Evolutionary conservation across 2,329 filamentous ascomycete genomes (phyloP).

Genomic region (Pseudogymnoascus sp.): DNA sequence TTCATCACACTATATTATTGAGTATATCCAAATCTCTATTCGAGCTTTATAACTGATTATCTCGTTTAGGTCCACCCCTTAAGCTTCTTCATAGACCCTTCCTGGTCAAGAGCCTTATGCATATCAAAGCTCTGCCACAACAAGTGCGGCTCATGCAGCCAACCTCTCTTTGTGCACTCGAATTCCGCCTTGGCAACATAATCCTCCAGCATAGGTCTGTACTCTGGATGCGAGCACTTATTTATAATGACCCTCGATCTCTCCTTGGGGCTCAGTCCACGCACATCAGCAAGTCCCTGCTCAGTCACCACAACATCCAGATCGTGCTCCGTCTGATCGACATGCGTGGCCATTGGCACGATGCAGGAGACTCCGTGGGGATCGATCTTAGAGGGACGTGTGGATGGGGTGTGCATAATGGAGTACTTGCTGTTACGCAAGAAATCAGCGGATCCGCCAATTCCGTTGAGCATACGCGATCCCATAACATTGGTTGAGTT

Average conservation of each 20-base stretch:
- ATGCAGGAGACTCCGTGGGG: constrained; percentile 76
- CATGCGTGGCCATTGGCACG: constrained; percentile 82
- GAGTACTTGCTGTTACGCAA: constrained; percentile 70
- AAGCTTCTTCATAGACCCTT: constrained; percentile 80
- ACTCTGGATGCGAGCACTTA: constrained; percentile 78
- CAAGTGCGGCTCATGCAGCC: constrained; percentile 84
- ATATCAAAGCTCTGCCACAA: constrained; percentile 82
- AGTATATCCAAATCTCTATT: neutral
- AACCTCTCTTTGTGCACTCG: constrained; percentile 76
- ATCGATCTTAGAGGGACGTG: constrained; percentile 72
- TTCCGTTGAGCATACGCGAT: constrained; percentile 76
- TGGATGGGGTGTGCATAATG: constrained; percentile 88
- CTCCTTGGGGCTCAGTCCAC: constrained; percentile 71
- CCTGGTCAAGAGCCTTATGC: constrained; percentile 72
- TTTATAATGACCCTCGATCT: constrained; percentile 76
- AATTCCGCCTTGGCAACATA: constrained; percentile 82
- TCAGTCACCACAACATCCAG: constrained; percentile 77
- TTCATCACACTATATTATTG: neutral
- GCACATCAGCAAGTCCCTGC: constrained; percentile 72
- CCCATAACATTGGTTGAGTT: constrained; percentile 89
- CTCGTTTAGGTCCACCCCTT: constrained; percentile 44
- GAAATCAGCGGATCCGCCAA: constrained; percentile 77
- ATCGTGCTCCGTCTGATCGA: constrained; percentile 90
- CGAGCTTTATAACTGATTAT: neutral
- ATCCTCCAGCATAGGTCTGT: constrained; percentile 69